Base-by-base conservation (phyloP, 208 protist species). In the Trypanosomatidae sp. region DNA sequence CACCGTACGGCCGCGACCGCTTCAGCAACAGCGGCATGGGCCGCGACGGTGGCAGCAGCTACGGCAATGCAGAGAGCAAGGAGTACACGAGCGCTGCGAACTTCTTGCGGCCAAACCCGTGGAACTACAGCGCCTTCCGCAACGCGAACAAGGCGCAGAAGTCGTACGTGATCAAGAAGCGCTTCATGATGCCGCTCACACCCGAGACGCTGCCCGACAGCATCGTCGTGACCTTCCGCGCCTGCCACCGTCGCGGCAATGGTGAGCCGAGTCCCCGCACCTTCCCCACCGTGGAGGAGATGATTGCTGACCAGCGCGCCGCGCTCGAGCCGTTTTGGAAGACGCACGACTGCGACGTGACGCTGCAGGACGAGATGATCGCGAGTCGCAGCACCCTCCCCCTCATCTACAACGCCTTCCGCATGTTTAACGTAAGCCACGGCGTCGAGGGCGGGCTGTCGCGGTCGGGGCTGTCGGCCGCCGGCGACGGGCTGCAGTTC, bases 341-440 rank as follows among this genome's bases (percentile, higher is more conserved):
- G 39, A 88, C 77, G 43, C 89, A 84, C 71, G 73, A 91, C 72
- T 84, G 92, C 41, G 84, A 93, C 66, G 53, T 97, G 13, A 84
- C 91, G 58, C 85, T 92, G 62, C 87, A 95, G 73, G 90, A 93
- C 22, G 90, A 97, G 72, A 73, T 92, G 39, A 79, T 80, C 33
- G 81, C 83, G 13, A 87, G 88, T 74, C 87, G 92, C n/a, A 87
- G 88, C 62, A 67, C 77, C 9, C 84, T 97, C 28, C 72, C 87
- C 6, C 82, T 97, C 52, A 65, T 92, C 33, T 94, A 90, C 80
- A 95, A 93, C 76, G 84, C 86, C 0, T 95, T 94, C 68, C 80
- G 92, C 53, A 74, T 97, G 64, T 91, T 88, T 70, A 85, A 69
- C 59, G 82, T 97, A 25, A 90, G 83, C 25, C 73, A 81, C 55